Percentiles rank a stretch among this genome's conserved stretches.
Evolutionary conservation across 139 green algal species (phyloP).

Genomic region (Ostreobium quekettii): DNA sequence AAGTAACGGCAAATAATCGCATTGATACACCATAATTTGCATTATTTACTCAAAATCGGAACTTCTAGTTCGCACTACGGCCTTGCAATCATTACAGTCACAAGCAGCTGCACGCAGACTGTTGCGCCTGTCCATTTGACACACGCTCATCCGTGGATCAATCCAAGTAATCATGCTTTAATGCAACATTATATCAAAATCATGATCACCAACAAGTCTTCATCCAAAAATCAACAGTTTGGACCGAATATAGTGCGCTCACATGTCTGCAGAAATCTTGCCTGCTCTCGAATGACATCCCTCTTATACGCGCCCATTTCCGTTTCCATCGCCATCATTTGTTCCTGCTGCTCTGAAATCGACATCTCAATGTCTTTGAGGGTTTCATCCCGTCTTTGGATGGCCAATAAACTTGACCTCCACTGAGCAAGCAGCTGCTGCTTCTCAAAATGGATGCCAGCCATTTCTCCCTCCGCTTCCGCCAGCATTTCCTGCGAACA

Average conservation of each 20-base stretch:
- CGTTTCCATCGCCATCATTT: conserved; percentile 49
- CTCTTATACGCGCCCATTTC: conserved; percentile 64
- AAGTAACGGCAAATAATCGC: no score
- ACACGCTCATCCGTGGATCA: no score
- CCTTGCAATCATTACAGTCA: not conserved
- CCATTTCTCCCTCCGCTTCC: conserved; percentile 68
- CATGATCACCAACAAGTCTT: no score
- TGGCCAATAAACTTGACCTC: conserved; percentile 60
- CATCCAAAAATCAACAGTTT: no score
- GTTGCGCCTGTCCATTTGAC: no score
- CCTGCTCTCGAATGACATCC: conserved; percentile 57
- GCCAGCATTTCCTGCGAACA: conserved; percentile 52
- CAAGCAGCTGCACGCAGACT: not conserved
- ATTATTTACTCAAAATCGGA: no score
- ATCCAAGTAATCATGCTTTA: no score
- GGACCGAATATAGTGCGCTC: no score
- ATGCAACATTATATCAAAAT: no score
- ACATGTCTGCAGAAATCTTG: no score
- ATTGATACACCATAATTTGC: no score
- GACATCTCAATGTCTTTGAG: conserved; percentile 60
- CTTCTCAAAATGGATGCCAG: conserved; percentile 82
- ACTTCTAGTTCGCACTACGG: not conserved
- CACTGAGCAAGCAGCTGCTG: conserved; percentile 78
- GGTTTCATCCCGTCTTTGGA: conserved; percentile 67
- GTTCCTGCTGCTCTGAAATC: conserved; percentile 61